Evolutionary conservation across 2,329 filamentous ascomycete genomes (phyloP), one percentile per base, ranked within the genome.

Genomic region (Calonectria leucothoes): DNA sequence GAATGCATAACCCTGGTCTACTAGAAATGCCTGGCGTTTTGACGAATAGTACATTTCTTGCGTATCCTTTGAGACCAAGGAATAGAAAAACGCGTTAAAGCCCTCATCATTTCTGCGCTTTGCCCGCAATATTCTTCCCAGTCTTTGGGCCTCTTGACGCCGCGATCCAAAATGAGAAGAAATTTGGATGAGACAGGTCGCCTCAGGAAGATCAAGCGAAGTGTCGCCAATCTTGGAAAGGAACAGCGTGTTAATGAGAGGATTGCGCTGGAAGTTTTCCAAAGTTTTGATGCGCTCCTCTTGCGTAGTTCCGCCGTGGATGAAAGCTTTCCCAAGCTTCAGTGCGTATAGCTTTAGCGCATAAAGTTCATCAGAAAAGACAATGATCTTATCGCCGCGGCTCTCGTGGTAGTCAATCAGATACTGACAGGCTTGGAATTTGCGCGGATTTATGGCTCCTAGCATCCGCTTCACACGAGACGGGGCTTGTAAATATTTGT

Each of bases 21-120:
- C 95, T 0, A 98, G 88, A 86, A 98, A 98, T 1, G 95, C 95
- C 83, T 98, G 95, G 5, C 95, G 91, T 84, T 97, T 98, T 20
- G 94, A 94, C 0, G 95, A 97, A 83, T 96, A 98, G 82, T 92
- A 95, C 95, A 98, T 98, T 83, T 80, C 92, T 89, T 37, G 86
- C 85, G 96, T 98, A 82, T 98, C 95, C 83, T 98, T 98, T 4
- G 94, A 96, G 7, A 98, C 96, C 3, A 98, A 90, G 0, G 94
- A 96, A 85, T 98, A 98, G 86, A 98, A 98, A 85, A 98, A 98
- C 0, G 96, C 96, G 81, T 98, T 98, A 84, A 98, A 98, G 2
- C 96, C 96, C 83, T 98, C 95, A 78, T 98, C 96, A 80, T 97
- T 98, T 81, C 96, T 90, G 25, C 96, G 91, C 85, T 98, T 98